Evolutionary conservation across 2,329 filamentous ascomycete species (phyloP).

Genomic region (Fusarium floridanum): DNA sequence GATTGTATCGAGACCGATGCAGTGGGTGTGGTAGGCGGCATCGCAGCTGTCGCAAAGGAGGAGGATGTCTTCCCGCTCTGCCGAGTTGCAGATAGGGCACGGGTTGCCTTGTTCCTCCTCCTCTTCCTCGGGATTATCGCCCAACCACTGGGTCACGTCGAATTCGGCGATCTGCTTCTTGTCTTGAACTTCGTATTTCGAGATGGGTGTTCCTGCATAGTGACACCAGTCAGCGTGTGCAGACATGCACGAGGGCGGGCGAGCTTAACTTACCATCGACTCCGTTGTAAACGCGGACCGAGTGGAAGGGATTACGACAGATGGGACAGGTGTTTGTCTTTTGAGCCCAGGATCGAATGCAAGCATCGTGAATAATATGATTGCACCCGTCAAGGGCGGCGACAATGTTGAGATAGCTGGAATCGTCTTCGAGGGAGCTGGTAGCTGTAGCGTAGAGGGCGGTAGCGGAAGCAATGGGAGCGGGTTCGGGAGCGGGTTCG

Average conservation of each 20-base stretch:
- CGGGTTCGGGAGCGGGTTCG: slow-evolving; percentile 36
- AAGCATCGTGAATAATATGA: slow-evolving; percentile 92
- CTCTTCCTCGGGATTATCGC: slow-evolving; percentile 78
- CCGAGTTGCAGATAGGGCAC: slow-evolving; percentile 86
- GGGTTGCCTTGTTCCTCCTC: slow-evolving; percentile 78
- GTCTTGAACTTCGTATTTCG: slow-evolving; percentile 77
- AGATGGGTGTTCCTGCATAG: slow-evolving; percentile 65
- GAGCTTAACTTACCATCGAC: slow-evolving; percentile 76
- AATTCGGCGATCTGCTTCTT: slow-evolving; percentile 92
- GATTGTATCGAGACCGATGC: slow-evolving; percentile 83
- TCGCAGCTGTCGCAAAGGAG: slow-evolving; percentile 94
- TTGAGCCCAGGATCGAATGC: slow-evolving; percentile 93
- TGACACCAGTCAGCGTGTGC: slow-evolving; percentile 35
- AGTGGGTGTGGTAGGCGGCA: slow-evolving; percentile 91
- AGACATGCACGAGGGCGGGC: slow-evolving; percentile 29
- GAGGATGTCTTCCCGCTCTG: slow-evolving; percentile 85
- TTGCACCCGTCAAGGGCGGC: slow-evolving; percentile 81
- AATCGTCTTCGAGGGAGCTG: slow-evolving; percentile 46
- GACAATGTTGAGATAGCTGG: slow-evolving; percentile 60
- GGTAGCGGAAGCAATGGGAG: slow-evolving; percentile 39
- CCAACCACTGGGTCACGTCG: slow-evolving; percentile 79
- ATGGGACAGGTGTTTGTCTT: slow-evolving; percentile 98
- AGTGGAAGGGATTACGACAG: slow-evolving; percentile 91
- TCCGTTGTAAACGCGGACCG: slow-evolving; percentile 85
- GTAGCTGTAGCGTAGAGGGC: slow-evolving; percentile 32